phyloP scores from a whole-genome alignment of 2,329 filamentous ascomycete species.

The Boeremia lycopersici region DNA sequence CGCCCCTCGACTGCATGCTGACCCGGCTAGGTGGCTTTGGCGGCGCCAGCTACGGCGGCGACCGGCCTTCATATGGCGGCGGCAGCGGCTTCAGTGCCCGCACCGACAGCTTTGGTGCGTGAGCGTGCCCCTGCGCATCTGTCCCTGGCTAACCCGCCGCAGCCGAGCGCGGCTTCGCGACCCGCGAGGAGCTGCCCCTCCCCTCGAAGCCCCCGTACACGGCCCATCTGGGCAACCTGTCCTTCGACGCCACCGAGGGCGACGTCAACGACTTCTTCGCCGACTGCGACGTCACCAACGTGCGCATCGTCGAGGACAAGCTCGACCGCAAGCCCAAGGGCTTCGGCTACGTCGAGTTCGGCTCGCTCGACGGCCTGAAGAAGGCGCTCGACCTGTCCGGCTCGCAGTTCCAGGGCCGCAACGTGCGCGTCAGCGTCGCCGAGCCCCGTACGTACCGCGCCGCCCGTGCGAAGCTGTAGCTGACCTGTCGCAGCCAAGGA shows the following conservation, averaged over 20 bases:
- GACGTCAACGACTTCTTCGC: conserved; percentile 86
- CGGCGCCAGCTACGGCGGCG: conserved; percentile 52
- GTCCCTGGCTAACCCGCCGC: conserved; percentile 20
- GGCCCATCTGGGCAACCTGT: conserved; percentile 93
- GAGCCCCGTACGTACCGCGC: conserved; percentile 79
- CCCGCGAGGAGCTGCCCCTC: conserved; percentile 79
- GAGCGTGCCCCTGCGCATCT: neutral
- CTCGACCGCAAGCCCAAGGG: conserved; percentile 93
- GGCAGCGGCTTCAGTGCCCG: conserved; percentile 48
- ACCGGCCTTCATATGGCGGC: conserved; percentile 55
- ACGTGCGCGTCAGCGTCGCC: conserved; percentile 91
- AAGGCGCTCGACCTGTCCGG: conserved; percentile 85
- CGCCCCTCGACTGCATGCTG: conserved; percentile 18
- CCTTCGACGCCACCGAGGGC: conserved; percentile 86
- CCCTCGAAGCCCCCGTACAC: conserved; percentile 94
- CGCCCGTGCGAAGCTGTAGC: neutral
- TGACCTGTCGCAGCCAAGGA: conserved; percentile 73
- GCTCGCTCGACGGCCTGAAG: conserved; percentile 84
- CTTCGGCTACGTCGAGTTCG: conserved; percentile 97
- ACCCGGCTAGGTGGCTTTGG: conserved; percentile 42
- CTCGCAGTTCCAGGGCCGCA: conserved; percentile 81
- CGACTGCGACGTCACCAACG: conserved; percentile 83
- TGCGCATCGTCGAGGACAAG: conserved; percentile 96
- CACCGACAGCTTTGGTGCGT: conserved; percentile 49
- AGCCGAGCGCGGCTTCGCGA: conserved; percentile 41